These are phyloP conservation scores for Dictyostelium firmibasis DNA, from an alignment of 78 protist genomes.

Conservation along the genomic window DNA sequence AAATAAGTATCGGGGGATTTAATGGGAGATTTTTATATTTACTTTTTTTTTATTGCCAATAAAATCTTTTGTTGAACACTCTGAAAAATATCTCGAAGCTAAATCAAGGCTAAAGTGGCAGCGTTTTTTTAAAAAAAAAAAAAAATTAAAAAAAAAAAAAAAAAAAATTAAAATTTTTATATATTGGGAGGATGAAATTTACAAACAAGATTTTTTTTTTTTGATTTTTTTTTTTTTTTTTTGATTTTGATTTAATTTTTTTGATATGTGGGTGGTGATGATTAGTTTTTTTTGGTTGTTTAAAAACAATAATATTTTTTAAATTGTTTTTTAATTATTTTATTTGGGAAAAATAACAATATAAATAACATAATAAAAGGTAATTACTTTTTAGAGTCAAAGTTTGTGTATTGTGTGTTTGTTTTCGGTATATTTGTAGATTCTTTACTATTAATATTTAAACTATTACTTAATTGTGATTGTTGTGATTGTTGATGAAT, in stretches of 20 bases:
- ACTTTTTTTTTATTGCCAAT: slow-evolving; percentile 53
- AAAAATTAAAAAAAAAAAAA: too few relatives aligned
- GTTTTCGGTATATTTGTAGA: slow-evolving; percentile 14
- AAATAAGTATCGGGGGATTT: neutral
- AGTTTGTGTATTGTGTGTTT: slow-evolving; percentile 61
- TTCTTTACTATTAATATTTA: neutral
- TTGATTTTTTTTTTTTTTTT: neutral
- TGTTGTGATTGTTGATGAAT: neutral
- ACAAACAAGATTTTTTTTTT: neutral
- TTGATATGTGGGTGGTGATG: neutral
- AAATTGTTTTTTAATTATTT: too few relatives aligned
- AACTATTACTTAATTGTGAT: neutral
- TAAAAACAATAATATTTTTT: too few relatives aligned
- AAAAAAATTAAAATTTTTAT: too few relatives aligned
- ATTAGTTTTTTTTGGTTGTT: neutral
- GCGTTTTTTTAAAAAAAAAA: neutral
- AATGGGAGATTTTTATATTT: neutral
- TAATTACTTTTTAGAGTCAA: slow-evolving; percentile 12
- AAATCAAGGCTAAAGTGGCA: slow-evolving; percentile 11
- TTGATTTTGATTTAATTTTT: neutral
- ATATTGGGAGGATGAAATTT: neutral
- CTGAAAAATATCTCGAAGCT: slow-evolving; percentile 69
- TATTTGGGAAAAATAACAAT: neutral
- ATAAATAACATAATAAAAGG: too few relatives aligned
- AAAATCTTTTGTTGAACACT: slow-evolving; percentile 62